Evolutionary conservation across 2,329 filamentous ascomycete genomes (phyloP).

Genomic region (Metarhizium guizhouense): DNA sequence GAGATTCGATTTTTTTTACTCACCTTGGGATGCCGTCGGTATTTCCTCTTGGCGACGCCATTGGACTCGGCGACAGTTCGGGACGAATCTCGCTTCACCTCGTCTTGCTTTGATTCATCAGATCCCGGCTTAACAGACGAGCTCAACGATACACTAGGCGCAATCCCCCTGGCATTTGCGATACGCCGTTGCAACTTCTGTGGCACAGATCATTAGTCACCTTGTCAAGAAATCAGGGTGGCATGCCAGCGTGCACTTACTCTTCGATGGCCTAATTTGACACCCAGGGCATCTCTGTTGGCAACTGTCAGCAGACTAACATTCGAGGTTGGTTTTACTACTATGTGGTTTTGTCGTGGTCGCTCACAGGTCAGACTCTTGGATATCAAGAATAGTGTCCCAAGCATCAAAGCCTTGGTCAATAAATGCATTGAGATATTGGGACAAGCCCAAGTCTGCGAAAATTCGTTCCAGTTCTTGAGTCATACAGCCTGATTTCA

Average conservation of each 20-base stretch:
- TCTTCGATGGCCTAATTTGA: conserved; percentile 73
- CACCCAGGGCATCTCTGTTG: conserved; percentile 58
- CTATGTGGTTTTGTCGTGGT: not conserved
- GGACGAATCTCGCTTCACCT: conserved; percentile 37
- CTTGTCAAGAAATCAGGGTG: conserved; percentile 2
- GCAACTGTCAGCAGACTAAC: conserved; percentile 13
- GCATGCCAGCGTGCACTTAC: conserved; percentile 39
- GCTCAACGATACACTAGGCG: conserved; percentile 42
- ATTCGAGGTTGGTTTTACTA: not conserved
- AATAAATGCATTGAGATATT: conserved; percentile 65
- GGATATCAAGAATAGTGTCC: conserved; percentile 77
- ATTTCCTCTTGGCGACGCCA: conserved; percentile 58
- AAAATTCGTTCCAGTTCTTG: conserved; percentile 55
- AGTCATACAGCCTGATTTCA: conserved; percentile 31
- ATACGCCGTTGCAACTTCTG: conserved; percentile 80
- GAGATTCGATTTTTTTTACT: not conserved
- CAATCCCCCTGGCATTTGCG: conserved; percentile 60
- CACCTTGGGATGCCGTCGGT: conserved; percentile 69
- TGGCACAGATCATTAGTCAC: conserved; percentile 5
- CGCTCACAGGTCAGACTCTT: conserved; percentile 70
- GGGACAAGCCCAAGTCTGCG: conserved; percentile 66
- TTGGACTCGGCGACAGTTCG: conserved; percentile 36
- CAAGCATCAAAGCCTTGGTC: conserved; percentile 79
- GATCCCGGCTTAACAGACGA: conserved; percentile 39
- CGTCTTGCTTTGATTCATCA: conserved; percentile 48